A percentile compares a stretch with the other conserved stretches of the same genome.
Evolutionary conservation across 2,329 filamentous ascomycete genomes (phyloP).

Genomic region (Nemania bipapillata): DNA sequence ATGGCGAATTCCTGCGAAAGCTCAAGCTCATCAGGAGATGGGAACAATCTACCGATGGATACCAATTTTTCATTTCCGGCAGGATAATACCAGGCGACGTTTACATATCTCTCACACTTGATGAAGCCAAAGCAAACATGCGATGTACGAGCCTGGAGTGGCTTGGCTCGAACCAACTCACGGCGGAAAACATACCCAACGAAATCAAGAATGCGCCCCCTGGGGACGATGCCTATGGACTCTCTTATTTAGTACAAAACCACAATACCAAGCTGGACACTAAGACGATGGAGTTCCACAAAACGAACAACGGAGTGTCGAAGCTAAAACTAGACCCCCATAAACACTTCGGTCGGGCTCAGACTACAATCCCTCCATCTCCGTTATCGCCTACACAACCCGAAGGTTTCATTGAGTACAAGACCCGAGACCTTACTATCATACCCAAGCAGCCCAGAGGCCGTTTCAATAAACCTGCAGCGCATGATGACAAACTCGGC

Average conservation of each 20-base stretch:
- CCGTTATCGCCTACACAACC: conserved; percentile 9
- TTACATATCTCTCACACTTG: conserved; percentile 54
- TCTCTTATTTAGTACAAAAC: conserved; percentile 32
- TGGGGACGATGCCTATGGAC: conserved; percentile 48
- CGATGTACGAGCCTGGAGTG: conserved; percentile 51
- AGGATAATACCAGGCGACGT: conserved; percentile 53
- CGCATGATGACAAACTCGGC: conserved; percentile 50
- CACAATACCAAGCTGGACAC: background rate
- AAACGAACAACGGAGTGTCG: conserved; percentile 10
- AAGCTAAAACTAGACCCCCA: conserved; percentile 19
- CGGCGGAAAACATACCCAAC: conserved; percentile 57
- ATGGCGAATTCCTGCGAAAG: conserved; percentile 45
- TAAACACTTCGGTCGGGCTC: background rate
- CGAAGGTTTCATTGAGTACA: conserved; percentile 46
- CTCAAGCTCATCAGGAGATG: conserved; percentile 57
- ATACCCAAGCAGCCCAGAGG: conserved; percentile 48
- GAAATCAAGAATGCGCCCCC: conserved; percentile 49
- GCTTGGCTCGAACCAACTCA: conserved; percentile 56
- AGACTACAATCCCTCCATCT: background rate
- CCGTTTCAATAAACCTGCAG: conserved; percentile 51
- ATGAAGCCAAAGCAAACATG: conserved; percentile 42
- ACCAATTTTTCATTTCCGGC: conserved; percentile 50
- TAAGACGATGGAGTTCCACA: background rate
- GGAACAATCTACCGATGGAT: conserved; percentile 57
- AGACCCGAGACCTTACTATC: conserved; percentile 45